These are phyloP conservation scores for Posidonia australis DNA, from an alignment of 106 monocot species.

Conservation along the genomic window DNA sequence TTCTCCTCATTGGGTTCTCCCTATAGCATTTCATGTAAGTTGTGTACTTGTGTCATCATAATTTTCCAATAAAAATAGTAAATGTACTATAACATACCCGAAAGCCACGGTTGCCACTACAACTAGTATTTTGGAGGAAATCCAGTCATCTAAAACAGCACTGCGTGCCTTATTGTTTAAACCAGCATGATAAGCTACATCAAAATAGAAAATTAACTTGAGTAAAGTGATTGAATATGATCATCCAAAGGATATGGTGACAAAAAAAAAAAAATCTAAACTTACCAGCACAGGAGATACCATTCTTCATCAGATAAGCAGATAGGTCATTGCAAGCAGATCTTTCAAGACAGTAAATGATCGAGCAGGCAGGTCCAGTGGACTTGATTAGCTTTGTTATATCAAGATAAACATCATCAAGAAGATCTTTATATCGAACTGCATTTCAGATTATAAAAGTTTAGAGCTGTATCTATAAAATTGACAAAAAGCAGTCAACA, in stretches of 20 bases:
- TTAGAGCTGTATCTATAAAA: too few relatives aligned
- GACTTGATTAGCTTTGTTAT: slow-evolving; percentile 58
- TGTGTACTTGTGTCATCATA: background rate
- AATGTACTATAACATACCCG: slow-evolving; percentile 35
- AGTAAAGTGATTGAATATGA: background rate
- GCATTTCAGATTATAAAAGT: slow-evolving; percentile 10
- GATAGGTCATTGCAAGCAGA: slow-evolving; percentile 66
- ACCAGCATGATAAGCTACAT: slow-evolving; percentile 89
- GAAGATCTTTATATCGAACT: slow-evolving; percentile 93
- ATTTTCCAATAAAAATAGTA: background rate
- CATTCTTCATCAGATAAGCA: slow-evolving; percentile 43
- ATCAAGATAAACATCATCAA: slow-evolving; percentile 58
- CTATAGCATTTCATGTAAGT: background rate
- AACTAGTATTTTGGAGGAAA: slow-evolving; percentile 81
- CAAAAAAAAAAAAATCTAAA: background rate
- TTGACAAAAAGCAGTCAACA: too few relatives aligned
- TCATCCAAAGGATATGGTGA: background rate
- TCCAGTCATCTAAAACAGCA: slow-evolving; percentile 74
- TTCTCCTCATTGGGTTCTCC: background rate
- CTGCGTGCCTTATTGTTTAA: slow-evolving; percentile 66
- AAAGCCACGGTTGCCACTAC: slow-evolving; percentile 97
- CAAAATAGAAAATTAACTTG: background rate
- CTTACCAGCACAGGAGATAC: slow-evolving; percentile 78
- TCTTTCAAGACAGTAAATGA: slow-evolving; percentile 90
- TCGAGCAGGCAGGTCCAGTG: slow-evolving; percentile 56